phyloP scores from a whole-genome alignment of 108 stramenopile species.

The Cylindrotheca fusiformis region DNA sequence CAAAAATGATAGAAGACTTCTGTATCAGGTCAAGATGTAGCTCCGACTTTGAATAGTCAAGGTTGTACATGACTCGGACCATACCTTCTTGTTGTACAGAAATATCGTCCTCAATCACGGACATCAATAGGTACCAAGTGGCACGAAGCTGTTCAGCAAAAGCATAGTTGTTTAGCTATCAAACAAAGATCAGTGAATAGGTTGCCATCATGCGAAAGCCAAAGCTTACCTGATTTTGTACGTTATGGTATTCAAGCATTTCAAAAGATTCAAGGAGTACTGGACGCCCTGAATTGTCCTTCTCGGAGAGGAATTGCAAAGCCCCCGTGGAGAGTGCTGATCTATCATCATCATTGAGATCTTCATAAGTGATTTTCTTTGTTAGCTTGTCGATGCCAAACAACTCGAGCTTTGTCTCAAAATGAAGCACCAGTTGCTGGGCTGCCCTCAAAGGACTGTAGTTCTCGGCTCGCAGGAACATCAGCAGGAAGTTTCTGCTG shows the following conservation, averaged over 20 bases:
- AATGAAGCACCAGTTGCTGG: slow-evolving; percentile 15
- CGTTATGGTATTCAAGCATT: not conserved
- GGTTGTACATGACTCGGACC: slow-evolving; percentile 1
- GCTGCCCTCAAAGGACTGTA: slow-evolving; percentile 22
- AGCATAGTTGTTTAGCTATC: too few relatives aligned
- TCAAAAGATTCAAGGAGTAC: not conserved
- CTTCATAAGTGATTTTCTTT: slow-evolving; percentile 9
- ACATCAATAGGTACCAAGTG: slow-evolving; percentile 13
- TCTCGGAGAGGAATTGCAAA: not conserved
- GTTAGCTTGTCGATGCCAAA: slow-evolving; percentile 21
- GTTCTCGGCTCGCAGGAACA: slow-evolving; percentile 28
- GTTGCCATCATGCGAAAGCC: not conserved
- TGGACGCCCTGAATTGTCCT: not conserved
- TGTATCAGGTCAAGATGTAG: not conserved
- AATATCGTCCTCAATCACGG: slow-evolving; percentile 4
- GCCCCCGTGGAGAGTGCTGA: not conserved
- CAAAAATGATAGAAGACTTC: not conserved
- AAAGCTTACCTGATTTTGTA: not conserved
- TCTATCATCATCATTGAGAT: slow-evolving; percentile 11
- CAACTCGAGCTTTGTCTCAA: slow-evolving; percentile 23
- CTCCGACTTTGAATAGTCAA: not conserved
- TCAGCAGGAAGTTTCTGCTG: slow-evolving; percentile 16
- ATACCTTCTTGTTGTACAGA: slow-evolving; percentile 6
- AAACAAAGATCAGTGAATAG: not conserved
- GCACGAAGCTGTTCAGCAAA: slow-evolving; percentile 3